Evolutionary conservation across 139 green algal genomes (phyloP).

Genomic region (Chlorella sorokiniana): DNA sequence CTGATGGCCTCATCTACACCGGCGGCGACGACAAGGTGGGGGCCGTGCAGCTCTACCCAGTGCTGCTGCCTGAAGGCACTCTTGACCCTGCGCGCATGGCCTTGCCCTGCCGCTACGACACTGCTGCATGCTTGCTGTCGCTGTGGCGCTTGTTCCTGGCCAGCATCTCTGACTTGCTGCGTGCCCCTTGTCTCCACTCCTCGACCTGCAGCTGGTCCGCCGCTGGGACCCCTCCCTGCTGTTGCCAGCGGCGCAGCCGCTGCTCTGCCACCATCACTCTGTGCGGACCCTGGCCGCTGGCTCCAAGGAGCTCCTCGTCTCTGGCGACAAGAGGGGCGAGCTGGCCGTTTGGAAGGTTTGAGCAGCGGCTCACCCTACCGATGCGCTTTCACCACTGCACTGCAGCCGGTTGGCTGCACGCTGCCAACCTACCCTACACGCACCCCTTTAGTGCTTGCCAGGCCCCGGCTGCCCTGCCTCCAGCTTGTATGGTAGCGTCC

Average conservation of each 20-base stretch:
- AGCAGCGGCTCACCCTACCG: conserved; percentile 10
- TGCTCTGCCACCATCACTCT: conserved; percentile 59
- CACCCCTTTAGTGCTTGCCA: no score
- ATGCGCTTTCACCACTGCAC: background rate
- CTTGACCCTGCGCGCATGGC: no score
- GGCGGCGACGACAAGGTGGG: conserved; percentile 72
- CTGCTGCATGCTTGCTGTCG: background rate
- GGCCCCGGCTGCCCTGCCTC: no score
- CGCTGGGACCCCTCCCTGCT: conserved; percentile 50
- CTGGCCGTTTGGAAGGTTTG: conserved; percentile 64
- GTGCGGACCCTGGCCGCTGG: conserved; percentile 65
- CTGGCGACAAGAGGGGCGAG: conserved; percentile 66
- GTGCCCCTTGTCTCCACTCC: background rate
- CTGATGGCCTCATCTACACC: conserved; percentile 70
- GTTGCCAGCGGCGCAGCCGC: conserved; percentile 37
- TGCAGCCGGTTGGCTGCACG: no score
- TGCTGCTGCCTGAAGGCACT: no score
- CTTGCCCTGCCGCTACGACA: no score
- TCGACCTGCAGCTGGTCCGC: conserved; percentile 33
- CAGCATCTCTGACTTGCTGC: background rate
- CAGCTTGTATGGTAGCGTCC: no score
- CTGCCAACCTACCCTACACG: no score
- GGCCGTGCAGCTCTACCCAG: no score
- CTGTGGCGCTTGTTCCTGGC: background rate
- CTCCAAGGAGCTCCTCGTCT: conserved; percentile 55